Conservation (phyloP, 2,329 filamentous ascomycete species). For the Hymenoscyphus fructigenus region DNA sequence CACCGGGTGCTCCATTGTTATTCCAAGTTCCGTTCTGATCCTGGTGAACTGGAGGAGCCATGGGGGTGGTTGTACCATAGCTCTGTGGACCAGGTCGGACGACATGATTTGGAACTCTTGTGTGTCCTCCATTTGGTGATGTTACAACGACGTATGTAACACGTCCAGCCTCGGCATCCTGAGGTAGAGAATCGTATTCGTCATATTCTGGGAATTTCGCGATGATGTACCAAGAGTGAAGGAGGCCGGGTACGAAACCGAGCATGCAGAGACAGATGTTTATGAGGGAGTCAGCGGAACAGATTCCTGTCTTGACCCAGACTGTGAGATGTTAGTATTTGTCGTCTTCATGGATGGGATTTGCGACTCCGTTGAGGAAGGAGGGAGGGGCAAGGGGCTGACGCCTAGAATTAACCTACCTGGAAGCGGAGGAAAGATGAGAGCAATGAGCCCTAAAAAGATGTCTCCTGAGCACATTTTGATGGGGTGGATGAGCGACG, state of each 20-base stretch:
- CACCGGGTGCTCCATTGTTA: conserved; percentile 32
- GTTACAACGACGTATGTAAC: conserved; percentile 80
- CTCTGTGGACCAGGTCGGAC: conserved; percentile 13
- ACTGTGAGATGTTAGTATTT: conserved; percentile 52
- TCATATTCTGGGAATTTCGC: conserved; percentile 72
- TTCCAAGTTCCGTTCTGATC: conserved; percentile 34
- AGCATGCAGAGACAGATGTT: conserved; percentile 87
- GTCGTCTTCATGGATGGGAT: neutral
- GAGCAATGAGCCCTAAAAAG: conserved; percentile 64
- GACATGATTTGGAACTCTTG: conserved; percentile 20
- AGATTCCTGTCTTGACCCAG: conserved; percentile 95
- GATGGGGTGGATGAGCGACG: neutral
- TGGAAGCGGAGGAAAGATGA: conserved; percentile 64
- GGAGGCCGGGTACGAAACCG: conserved; percentile 78
- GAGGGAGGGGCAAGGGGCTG: conserved; percentile 1
- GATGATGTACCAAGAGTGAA: conserved; percentile 99
- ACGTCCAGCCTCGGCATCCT: conserved; percentile 54
- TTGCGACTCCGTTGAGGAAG: neutral
- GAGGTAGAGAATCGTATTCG: conserved; percentile 63
- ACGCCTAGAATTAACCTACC: conserved; percentile 45
- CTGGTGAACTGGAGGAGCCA: conserved; percentile 38
- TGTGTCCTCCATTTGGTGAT: conserved; percentile 40
- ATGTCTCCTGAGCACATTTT: conserved; percentile 60
- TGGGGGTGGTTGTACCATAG: conserved; percentile 36
- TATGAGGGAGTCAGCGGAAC: conserved; percentile 87